phyloP scores from a whole-genome alignment of 1,284 basidiomycete species.

The Apiotrichum gracile region DNA sequence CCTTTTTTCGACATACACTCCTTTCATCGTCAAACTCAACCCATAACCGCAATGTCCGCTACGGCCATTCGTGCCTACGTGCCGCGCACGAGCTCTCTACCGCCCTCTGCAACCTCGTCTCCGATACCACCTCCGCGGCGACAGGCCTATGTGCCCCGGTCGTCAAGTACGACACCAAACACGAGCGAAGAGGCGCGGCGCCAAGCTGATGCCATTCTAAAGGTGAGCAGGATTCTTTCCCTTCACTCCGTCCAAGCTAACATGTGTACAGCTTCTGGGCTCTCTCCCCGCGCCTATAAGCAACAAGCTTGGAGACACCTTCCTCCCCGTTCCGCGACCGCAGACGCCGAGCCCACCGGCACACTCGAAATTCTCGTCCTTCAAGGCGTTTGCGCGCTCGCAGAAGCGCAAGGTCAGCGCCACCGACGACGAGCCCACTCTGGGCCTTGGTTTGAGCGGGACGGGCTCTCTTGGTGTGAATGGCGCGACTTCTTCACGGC shows the following conservation, averaged over 20 bases:
- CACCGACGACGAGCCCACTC: not conserved
- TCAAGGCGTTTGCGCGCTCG: constrained; percentile 14
- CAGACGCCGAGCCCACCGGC: constrained; percentile 18
- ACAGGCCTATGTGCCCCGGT: constrained; percentile 9
- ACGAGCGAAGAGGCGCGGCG: constrained; percentile 20
- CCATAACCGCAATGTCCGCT: constrained; percentile 6
- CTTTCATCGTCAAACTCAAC: not conserved
- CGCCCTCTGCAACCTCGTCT: constrained; percentile 7
- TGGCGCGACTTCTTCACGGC: not conserved
- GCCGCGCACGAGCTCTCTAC: constrained; percentile 15
- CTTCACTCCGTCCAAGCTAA: not conserved
- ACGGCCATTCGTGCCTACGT: constrained; percentile 16
- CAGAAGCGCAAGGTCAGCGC: constrained; percentile 12
- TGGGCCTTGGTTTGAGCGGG: constrained; percentile 24
- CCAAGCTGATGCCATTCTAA: constrained; percentile 26
- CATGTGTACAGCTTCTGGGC: constrained; percentile 23
- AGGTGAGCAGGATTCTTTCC: constrained; percentile 18
- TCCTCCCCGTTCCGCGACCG: constrained; percentile 22
- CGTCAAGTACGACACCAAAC: constrained; percentile 2
- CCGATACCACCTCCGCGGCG: constrained; percentile 1
- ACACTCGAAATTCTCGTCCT: constrained; percentile 7
- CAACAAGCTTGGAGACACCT: constrained; percentile 26
- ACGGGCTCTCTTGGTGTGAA: not conserved
- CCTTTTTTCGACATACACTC: not conserved
- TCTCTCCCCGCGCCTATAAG: constrained; percentile 35